phyloP scores from a whole-genome alignment of 106 monocot genomes.

The Phalaenopsis aphrodite region DNA sequence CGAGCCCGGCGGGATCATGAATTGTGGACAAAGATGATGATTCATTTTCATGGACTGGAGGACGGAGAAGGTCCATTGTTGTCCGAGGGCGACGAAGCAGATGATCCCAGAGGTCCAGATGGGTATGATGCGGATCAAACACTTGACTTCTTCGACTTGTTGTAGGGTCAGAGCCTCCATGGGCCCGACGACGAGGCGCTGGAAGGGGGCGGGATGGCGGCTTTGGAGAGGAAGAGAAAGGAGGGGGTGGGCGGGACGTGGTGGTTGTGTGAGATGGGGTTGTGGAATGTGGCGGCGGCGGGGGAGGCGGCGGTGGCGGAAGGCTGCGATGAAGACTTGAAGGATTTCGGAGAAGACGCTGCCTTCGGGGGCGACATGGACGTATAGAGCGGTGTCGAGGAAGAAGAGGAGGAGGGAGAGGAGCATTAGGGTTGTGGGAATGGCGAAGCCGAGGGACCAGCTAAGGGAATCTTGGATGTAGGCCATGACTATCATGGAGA shows the following conservation, averaged over 20 bases:
- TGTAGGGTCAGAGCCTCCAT: too few species aligned
- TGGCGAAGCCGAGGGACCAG: constrained; percentile 17
- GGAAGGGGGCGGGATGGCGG: not conserved
- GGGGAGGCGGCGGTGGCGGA: not conserved
- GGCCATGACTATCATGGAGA: constrained; percentile 16
- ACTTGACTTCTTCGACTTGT: too few species aligned
- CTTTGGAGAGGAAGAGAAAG: not conserved
- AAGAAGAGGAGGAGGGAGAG: constrained; percentile 1
- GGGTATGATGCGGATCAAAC: too few species aligned
- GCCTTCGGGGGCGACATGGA: constrained; percentile 7
- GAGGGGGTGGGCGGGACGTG: not conserved
- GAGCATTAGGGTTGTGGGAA: constrained; percentile 19
- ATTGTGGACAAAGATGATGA: not conserved
- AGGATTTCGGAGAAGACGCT: constrained; percentile 15
- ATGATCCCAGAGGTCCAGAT: not conserved
- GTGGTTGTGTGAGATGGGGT: not conserved
- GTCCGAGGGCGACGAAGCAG: not conserved
- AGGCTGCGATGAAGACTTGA: constrained; percentile 8
- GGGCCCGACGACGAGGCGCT: too few species aligned
- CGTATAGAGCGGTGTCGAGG: not conserved
- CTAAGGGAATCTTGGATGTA: constrained; percentile 25
- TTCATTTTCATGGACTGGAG: not conserved
- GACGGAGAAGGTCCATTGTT: not conserved
- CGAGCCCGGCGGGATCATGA: constrained; percentile 4
- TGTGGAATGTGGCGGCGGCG: not conserved